phyloP scores from a whole-genome alignment of 1,284 basidiomycete species.

The Hemileia vastatrix region DNA sequence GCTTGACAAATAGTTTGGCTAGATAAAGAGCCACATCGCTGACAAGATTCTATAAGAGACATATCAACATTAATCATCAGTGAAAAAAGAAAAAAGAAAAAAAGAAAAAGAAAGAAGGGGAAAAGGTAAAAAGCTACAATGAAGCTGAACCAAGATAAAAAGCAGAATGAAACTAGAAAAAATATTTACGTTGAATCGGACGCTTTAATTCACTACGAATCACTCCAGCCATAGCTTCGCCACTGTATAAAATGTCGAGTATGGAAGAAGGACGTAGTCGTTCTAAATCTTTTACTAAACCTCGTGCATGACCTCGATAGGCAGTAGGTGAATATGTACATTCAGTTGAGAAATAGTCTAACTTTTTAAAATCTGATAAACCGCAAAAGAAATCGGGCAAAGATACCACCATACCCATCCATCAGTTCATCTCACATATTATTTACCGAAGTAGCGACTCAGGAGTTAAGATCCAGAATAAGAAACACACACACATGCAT shows the following conservation, averaged over 20 bases:
- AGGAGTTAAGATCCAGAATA: background rate
- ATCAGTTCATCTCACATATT: background rate
- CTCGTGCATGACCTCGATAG: constrained; percentile 88
- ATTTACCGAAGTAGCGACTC: background rate
- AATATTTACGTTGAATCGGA: constrained; percentile 22
- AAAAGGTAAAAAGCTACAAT: constrained; percentile 36
- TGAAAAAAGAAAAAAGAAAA: background rate
- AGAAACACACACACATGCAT: constrained; percentile 44
- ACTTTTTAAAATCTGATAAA: constrained; percentile 42
- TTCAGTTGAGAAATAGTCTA: constrained; percentile 98
- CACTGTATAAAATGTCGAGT: constrained; percentile 91
- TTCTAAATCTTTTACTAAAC: constrained; percentile 91
- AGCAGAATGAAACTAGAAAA: background rate
- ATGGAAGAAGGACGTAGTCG: constrained; percentile 85
- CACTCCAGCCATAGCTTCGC: constrained; percentile 51
- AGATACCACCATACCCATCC: constrained; percentile 3
- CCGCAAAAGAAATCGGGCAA: background rate
- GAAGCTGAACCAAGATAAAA: constrained; percentile 51
- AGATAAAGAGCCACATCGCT: constrained; percentile 82
- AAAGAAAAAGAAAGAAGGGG: background rate
- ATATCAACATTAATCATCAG: constrained; percentile 19
- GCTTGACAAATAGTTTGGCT: constrained; percentile 19
- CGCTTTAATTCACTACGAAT: constrained; percentile 51
- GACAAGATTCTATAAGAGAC: constrained; percentile 60
- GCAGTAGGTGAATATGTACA: constrained; percentile 95